Percentiles rank a stretch among this genome's conserved stretches.
Evolutionary conservation across 2,329 filamentous ascomycete species (phyloP).

Genomic region (Geosmithia putterillii): DNA sequence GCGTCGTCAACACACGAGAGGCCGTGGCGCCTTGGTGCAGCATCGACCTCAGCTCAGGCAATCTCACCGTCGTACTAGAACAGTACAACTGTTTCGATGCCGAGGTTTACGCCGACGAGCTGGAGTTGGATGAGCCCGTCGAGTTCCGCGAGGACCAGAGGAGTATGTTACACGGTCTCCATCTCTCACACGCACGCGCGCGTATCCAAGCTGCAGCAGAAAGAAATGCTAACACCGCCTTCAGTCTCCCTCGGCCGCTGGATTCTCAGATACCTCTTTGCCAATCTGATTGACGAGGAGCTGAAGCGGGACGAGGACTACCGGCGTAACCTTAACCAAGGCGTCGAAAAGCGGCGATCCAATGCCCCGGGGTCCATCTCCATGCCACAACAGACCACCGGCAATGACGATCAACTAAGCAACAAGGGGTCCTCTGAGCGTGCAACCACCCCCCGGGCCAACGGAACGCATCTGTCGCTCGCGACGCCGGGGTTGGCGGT

Average conservation of each 20-base stretch:
- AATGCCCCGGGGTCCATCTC: conserved; percentile 49
- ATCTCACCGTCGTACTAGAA: conserved; percentile 80
- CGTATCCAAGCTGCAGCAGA: background rate
- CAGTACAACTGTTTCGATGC: conserved; percentile 96
- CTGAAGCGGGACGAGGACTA: conserved; percentile 67
- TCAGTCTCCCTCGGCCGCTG: conserved; percentile 92
- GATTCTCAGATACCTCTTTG: conserved; percentile 87
- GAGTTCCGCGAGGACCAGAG: conserved; percentile 89
- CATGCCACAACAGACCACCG: conserved; percentile 19
- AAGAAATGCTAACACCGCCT: conserved; percentile 8
- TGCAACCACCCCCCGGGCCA: conserved; percentile 50
- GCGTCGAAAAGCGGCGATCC: conserved; percentile 43
- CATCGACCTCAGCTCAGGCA: conserved; percentile 85
- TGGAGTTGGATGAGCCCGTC: conserved; percentile 58
- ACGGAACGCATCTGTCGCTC: conserved; percentile 47
- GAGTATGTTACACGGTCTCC: conserved; percentile 16
- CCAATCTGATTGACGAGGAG: conserved; percentile 80
- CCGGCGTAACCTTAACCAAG: conserved; percentile 55
- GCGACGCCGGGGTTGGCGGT: conserved; percentile 69
- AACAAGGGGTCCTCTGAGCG: conserved; percentile 30
- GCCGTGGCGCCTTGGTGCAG: conserved; percentile 94
- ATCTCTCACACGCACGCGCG: background rate
- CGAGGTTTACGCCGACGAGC: conserved; percentile 90
- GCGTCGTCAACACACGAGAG: conserved; percentile 74
- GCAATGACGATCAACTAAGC: conserved; percentile 5